These are phyloP conservation scores for Penicillium decumbens DNA, from an alignment of 2,329 filamentous ascomycete species.

Conservation along the genomic window DNA sequence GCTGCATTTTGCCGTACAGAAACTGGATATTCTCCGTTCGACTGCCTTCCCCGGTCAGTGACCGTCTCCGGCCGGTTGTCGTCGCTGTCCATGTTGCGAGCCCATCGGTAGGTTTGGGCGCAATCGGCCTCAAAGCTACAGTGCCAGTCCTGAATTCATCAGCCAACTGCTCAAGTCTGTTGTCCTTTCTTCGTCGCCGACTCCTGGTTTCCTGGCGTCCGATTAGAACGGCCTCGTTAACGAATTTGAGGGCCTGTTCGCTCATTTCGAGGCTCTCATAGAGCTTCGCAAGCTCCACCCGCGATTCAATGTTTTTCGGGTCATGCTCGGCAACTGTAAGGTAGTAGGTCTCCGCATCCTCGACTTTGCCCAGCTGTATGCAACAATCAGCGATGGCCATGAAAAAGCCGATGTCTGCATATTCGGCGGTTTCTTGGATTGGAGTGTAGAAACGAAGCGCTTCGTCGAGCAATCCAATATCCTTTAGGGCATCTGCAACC, in stretches of 20 bases:
- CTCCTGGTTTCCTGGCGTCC: constrained; percentile 42
- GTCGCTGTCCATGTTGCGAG: constrained; percentile 15
- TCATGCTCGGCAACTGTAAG: constrained; percentile 69
- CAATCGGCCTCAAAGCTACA: constrained; percentile 16
- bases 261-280: constrained; percentile 71
- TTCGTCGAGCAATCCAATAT: constrained; percentile 49
- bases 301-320: constrained; percentile 66
- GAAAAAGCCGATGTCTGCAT: constrained; percentile 49
- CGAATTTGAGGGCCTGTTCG: constrained; percentile 71
- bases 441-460: constrained; percentile 57
- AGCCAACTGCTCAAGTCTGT: constrained; percentile 40
- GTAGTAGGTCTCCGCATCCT: constrained; percentile 72
- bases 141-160: constrained; percentile 33
- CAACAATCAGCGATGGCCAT: constrained; percentile 59
- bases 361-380: constrained; percentile 57
- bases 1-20: constrained; percentile 45
- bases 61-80: neutral
- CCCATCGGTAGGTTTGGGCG: constrained; percentile 16
- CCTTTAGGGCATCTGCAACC: constrained; percentile 56
- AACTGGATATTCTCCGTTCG: constrained; percentile 43
- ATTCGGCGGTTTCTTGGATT: constrained; percentile 45
- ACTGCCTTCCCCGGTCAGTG: constrained; percentile 27
- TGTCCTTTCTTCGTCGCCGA: constrained; percentile 32
- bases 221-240: constrained; percentile 68
- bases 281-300: constrained; percentile 74